phyloP scores from a whole-genome alignment of 1,284 basidiomycete genomes.

The Coniferiporia sulphurascens region DNA sequence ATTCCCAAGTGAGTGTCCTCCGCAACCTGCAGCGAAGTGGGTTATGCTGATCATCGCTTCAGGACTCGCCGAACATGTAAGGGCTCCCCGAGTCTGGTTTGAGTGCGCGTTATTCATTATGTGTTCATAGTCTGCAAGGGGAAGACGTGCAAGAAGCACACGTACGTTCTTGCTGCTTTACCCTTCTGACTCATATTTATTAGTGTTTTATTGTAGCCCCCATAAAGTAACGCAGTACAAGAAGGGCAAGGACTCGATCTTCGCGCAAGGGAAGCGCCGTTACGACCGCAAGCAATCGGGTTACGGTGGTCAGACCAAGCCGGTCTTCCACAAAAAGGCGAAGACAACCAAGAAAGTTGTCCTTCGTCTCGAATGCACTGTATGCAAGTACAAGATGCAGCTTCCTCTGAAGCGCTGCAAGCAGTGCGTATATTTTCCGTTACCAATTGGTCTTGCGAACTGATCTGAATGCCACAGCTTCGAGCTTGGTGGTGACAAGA shows the following conservation, averaged over 20 bases:
- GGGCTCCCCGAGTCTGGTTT: constrained; percentile 28
- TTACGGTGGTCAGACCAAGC: constrained; percentile 99
- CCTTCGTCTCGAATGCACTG: constrained; percentile 94
- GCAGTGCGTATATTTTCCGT: constrained; percentile 59
- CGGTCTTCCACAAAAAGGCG: constrained; percentile 99
- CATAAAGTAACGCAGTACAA: constrained; percentile 99
- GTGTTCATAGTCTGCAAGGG: constrained; percentile 85
- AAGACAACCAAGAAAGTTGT: constrained; percentile 99
- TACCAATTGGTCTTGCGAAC: not conserved
- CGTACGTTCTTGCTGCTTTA: constrained; percentile 50
- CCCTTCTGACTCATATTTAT: not conserved
- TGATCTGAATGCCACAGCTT: constrained; percentile 54
- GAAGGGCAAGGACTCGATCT: constrained; percentile 95
- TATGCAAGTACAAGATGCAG: constrained; percentile 99
- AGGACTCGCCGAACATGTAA: constrained; percentile 85
- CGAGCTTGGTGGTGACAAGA: constrained; percentile 99
- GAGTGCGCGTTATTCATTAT: not conserved
- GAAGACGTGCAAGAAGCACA: constrained; percentile 98
- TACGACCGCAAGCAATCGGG: constrained; percentile 99
- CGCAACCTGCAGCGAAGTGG: constrained; percentile 2
- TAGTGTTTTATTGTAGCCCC: constrained; percentile 46
- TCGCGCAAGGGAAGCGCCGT: constrained; percentile 99
- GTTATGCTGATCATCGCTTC: constrained; percentile 19
- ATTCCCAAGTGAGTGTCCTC: constrained; percentile 73
- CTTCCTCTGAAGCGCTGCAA: constrained; percentile 98